A percentile compares a stretch with the other conserved stretches of the same genome.
Evolutionary conservation across 129 eudicot genomes (phyloP).

Genomic region (Cynara cardunculus): DNA sequence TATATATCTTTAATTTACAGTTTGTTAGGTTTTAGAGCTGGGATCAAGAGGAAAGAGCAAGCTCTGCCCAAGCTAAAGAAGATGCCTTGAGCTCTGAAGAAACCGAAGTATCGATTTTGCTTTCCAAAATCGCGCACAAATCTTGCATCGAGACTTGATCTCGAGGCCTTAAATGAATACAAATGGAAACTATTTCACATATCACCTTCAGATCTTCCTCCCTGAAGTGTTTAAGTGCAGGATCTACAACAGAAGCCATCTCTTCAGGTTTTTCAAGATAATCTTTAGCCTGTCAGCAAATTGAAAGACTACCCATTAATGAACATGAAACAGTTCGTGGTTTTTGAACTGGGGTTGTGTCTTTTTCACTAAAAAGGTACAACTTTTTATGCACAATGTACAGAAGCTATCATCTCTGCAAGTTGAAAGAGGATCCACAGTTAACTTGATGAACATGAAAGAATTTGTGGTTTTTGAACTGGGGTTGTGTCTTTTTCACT

Average conservation of each 20-base stretch:
- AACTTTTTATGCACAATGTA: conserved; percentile 5
- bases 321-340: neutral
- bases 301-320: neutral
- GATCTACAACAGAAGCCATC: conserved; percentile 67
- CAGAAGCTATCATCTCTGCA: neutral
- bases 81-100: conserved; percentile 80
- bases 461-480: neutral
- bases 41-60: conserved; percentile 72
- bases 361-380: neutral
- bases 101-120: conserved; percentile 67
- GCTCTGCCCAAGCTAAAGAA: conserved; percentile 97
- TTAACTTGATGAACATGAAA: neutral
- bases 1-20: conserved; percentile 48
- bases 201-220: conserved; percentile 69
- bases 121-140: conserved; percentile 65
- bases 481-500: neutral
- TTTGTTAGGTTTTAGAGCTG: conserved; percentile 39
- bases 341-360: neutral
- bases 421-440: neutral
- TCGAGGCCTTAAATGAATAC: conserved; percentile 47
- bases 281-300: conserved; percentile 64
- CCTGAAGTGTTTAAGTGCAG: conserved; percentile 67
- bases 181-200: conserved; percentile 61
- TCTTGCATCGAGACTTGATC: conserved; percentile 66
- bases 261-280: conserved; percentile 67